Conservation (phyloP, 2,329 filamentous ascomycete genomes). For the Colletotrichum higginsianum region DNA sequence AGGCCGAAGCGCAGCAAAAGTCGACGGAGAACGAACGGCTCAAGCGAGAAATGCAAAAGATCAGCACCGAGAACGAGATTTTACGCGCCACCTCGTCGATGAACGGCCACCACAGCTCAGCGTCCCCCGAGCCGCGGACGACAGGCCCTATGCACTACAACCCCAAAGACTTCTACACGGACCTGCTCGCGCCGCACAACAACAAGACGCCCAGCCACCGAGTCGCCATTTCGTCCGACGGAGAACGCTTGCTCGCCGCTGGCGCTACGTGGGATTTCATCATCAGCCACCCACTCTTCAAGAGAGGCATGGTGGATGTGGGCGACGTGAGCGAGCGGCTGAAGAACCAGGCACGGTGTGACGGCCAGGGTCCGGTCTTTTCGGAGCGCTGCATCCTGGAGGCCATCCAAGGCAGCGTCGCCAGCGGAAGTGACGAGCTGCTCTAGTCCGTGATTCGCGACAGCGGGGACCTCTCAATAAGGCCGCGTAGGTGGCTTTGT, state of each 20-base stretch:
- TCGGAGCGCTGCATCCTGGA: conserved; percentile 80
- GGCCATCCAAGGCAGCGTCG: conserved; percentile 85
- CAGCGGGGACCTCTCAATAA: conserved; percentile 4
- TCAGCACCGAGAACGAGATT: conserved; percentile 93
- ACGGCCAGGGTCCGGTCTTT: conserved; percentile 91
- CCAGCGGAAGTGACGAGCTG: conserved; percentile 84
- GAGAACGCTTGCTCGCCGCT: conserved; percentile 79
- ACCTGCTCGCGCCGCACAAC: conserved; percentile 72
- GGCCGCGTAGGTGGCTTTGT: conserved; percentile 20
- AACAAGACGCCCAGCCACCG: conserved; percentile 78
- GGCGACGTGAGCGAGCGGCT: conserved; percentile 84
- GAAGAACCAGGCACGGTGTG: conserved; percentile 82
- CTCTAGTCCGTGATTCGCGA: conserved; percentile 50
- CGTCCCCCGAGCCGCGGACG: conserved; percentile 64
- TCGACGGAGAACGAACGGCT: conserved; percentile 89
- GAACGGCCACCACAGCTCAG: conserved; percentile 53
- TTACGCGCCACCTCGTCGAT: conserved; percentile 81
- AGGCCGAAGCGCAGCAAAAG: conserved; percentile 80
- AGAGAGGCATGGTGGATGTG: conserved; percentile 84
- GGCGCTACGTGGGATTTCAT: conserved; percentile 93
- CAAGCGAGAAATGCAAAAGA: conserved; percentile 85
- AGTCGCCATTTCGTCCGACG: conserved; percentile 75
- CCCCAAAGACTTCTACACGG: conserved; percentile 80
- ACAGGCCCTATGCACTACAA: conserved; percentile 80
- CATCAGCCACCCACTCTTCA: conserved; percentile 83